Evolutionary conservation across 768 basidiomycete genomes (phyloP), one percentile per base, ranked within the genome.

Genomic region (Nidularia pulvinata): DNA sequence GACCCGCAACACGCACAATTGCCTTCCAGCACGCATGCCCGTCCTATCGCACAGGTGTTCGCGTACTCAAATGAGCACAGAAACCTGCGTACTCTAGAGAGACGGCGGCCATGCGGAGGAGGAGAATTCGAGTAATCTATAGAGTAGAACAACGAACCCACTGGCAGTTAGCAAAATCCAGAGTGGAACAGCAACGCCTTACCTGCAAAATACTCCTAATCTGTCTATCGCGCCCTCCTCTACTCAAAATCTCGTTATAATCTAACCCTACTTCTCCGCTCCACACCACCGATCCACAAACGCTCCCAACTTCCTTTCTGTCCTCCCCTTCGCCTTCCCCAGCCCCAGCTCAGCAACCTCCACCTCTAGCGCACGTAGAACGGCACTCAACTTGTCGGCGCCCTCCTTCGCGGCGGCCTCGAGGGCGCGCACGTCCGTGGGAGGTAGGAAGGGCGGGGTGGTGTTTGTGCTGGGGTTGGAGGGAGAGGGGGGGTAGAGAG

Each of bases 381-480:
- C 54, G 34, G 44, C 48, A 4, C 37, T 53, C 52, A 69, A 36
- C 4, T 50, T 51, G 7, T 60, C 59, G 2, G 60, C 50, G 45
- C 61, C 62, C 1, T 4, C 48, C 51, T 59, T 59, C 11, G 66
- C 67, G 9, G 59, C 55, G 11, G 50, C 50, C 39, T 61, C 52
- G 33, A 64, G 47, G 5, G 30, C 13, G 4, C 33, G 46, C 3
- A 65, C 33, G 22, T 60, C 50, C 1, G 53, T 45, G 6, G 63
- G 55, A 25, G 55, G 44, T 6, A 60, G 46, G 33, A 68, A 68
- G 1, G 69, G 65, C 11, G 62, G 57, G 2, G 67, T 65, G 1
- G 64, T 62, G 39, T 66, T 68, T 48, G 67, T 19, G 1, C 61
- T 53, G 6, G 69, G 69, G 50, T 68, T 51, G 16, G 56, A 54